Conservation (phyloP, 164 flowering plant genomes). For the Nelumbo lutea region DNA sequence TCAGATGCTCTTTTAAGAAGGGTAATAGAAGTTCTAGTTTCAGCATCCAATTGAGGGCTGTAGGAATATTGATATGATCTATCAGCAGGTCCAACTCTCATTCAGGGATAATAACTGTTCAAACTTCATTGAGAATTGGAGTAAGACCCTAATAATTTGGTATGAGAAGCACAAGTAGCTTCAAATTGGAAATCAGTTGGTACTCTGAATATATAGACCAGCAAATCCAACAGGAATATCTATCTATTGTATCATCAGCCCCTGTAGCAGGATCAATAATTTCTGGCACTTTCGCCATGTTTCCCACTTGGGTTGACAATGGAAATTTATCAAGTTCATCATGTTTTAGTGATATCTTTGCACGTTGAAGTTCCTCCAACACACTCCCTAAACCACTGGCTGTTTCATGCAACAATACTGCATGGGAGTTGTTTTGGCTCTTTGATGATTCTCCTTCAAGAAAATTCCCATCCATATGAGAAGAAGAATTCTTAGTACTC, state of each 20-base stretch:
- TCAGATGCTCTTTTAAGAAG: no score
- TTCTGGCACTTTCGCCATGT: slow-evolving; percentile 16
- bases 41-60: slow-evolving; percentile 13
- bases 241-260: slow-evolving; percentile 8
- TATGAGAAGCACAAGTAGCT: neutral
- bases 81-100: slow-evolving; percentile 5
- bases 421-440: slow-evolving; percentile 20
- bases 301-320: slow-evolving; percentile 6
- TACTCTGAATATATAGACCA: slow-evolving; percentile 18
- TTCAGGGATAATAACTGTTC: slow-evolving; percentile 9
- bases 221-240: slow-evolving; percentile 15
- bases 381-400: slow-evolving; percentile 27
- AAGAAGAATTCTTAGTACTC: slow-evolving; percentile 8
- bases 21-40: slow-evolving; percentile 15
- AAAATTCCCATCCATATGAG: slow-evolving; percentile 9
- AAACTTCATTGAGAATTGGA: slow-evolving; percentile 11
- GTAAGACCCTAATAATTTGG: slow-evolving; percentile 5
- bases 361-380: slow-evolving; percentile 65
- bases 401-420: slow-evolving; percentile 27
- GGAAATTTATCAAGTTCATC: slow-evolving; percentile 28
- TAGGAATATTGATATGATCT: slow-evolving; percentile 4
- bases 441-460: slow-evolving; percentile 16
- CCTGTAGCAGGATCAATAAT: slow-evolving; percentile 16
- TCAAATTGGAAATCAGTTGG: slow-evolving; percentile 15
- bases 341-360: slow-evolving; percentile 49